A percentile compares a stretch with the other conserved stretches of the same genome.
Evolutionary conservation across 2,329 filamentous ascomycete species (phyloP).

Genomic region (Aspergillus fumigatus): DNA sequence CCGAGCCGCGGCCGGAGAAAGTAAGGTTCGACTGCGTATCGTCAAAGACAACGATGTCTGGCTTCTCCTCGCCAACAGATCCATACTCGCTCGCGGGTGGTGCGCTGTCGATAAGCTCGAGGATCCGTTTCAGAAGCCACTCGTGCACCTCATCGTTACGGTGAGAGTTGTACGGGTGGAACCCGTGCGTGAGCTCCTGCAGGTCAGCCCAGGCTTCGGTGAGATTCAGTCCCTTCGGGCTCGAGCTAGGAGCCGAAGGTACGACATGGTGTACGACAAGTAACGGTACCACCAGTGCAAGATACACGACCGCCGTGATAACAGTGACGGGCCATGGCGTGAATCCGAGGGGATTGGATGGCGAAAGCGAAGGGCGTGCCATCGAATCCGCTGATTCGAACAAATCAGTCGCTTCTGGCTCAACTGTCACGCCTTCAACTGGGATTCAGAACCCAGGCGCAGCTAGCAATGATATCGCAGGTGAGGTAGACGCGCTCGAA

Average conservation of each 20-base stretch:
- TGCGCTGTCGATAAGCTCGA: conserved; percentile 65
- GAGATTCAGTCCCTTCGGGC: conserved; percentile 66
- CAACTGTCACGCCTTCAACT: neutral
- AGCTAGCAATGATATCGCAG: conserved; percentile 3
- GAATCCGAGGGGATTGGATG: conserved; percentile 62
- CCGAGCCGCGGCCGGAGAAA: conserved; percentile 47
- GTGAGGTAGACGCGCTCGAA: conserved; percentile 7
- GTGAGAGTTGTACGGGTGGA: conserved; percentile 85
- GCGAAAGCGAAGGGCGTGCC: conserved; percentile 25
- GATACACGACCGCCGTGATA: conserved; percentile 70
- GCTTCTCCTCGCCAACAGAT: conserved; percentile 19
- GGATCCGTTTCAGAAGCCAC: conserved; percentile 69
- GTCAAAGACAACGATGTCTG: conserved; percentile 62
- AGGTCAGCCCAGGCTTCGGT: conserved; percentile 85
- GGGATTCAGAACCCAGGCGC: neutral
- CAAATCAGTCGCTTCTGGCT: neutral
- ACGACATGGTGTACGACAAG: conserved; percentile 72
- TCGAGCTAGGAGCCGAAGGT: conserved; percentile 58
- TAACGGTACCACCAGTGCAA: conserved; percentile 69
- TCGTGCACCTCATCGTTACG: conserved; percentile 74
- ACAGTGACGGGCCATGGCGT: conserved; percentile 75
- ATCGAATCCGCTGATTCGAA: conserved; percentile 20
- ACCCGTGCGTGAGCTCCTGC: conserved; percentile 65
- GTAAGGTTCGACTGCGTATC: conserved; percentile 77
- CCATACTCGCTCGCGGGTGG: conserved; percentile 18